A percentile compares a stretch with the other conserved stretches of the same genome.
These are phyloP conservation scores for Ananas comosus DNA, from an alignment of 176 grass and related monocot genomes.

Conservation along the genomic window DNA sequence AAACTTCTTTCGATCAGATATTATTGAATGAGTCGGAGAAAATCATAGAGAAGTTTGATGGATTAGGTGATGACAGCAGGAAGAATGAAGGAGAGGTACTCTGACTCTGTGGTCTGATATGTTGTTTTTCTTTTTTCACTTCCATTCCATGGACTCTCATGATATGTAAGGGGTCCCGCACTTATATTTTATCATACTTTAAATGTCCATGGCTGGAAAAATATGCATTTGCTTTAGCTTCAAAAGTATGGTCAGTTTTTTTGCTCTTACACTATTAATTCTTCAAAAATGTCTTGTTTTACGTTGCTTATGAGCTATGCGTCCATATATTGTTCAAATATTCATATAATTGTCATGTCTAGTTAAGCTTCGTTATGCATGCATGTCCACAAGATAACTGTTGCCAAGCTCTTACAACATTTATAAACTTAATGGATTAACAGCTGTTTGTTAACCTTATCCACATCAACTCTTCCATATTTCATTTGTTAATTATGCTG, in stretches of 20 bases:
- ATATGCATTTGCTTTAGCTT: conserved; percentile 91
- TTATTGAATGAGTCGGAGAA: conserved; percentile 30
- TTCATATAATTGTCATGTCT: neutral
- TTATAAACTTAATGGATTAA: neutral
- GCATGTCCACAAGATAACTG: neutral
- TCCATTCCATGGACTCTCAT: neutral
- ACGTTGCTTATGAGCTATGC: neutral
- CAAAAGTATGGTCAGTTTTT: conserved; percentile 46
- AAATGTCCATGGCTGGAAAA: conserved; percentile 3
- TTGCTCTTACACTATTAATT: neutral
- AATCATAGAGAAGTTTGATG: conserved; percentile 25
- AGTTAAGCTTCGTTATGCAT: neutral
- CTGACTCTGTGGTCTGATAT: conserved; percentile 6
- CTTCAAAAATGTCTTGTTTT: neutral
- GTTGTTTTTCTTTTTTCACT: conserved; percentile 21
- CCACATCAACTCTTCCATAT: neutral
- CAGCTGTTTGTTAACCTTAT: neutral
- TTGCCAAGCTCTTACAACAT: neutral
- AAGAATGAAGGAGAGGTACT: conserved; percentile 35
- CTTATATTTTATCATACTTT: neutral
- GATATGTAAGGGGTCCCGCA: neutral
- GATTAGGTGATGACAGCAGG: conserved; percentile 20
- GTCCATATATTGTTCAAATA: too few species aligned
- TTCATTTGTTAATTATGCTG: neutral
- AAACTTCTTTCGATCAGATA: conserved; percentile 52